Base-by-base conservation (phyloP, 2,329 filamentous ascomycete genomes). In the Fusarium liriodendri region DNA sequence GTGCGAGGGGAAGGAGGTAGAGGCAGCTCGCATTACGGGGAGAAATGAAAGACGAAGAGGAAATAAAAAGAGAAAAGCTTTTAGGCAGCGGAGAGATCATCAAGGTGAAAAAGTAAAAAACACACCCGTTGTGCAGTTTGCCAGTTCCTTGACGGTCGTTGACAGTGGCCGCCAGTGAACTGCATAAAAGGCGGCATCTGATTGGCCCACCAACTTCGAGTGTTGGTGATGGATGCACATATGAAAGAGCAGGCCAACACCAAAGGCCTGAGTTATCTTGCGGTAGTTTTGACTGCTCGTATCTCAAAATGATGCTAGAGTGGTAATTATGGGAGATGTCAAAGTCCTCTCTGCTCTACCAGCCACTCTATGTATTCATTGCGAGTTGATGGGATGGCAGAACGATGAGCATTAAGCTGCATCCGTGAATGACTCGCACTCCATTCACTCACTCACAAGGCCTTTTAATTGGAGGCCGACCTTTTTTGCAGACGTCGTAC, bases 81-180 rank as follows among this genome's bases (percentile, higher is more conserved):
- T 14, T 2, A 63, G 64, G 64, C 64, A 63, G 18, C 58, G 16
- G 50, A 16, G 20, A 6, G 37, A 42, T 32, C 35, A 18, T 18
- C 29, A 8, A 47, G 22, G 27, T n/a, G 10, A 66, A 18, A 22
- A 55, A 13, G 27, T 16, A 27, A 32, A 29, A 9, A n/a, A 27
- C 55, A 9, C 27, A 22, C 9, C 9, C 45, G 20, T 66, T 54
- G 22, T 63, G 38, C 59, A 63, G 47, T 22, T 63, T 63, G 59
- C 37, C 64, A 67, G 64, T 42, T 50, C 22, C 38, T 63, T 67
- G 50, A 35, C 64, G 40, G 64, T 4, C 20, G 60, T 40, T 64
- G 50, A 38, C 64, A 67, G 32, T 67, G 64, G 20, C 64, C 52
- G 60, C 29, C 32, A 27, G 25, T 42, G 22, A 40, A 40, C 27